Conservation (phyloP, 208 protist species). For the Wallacemonas rigidus region DNA sequence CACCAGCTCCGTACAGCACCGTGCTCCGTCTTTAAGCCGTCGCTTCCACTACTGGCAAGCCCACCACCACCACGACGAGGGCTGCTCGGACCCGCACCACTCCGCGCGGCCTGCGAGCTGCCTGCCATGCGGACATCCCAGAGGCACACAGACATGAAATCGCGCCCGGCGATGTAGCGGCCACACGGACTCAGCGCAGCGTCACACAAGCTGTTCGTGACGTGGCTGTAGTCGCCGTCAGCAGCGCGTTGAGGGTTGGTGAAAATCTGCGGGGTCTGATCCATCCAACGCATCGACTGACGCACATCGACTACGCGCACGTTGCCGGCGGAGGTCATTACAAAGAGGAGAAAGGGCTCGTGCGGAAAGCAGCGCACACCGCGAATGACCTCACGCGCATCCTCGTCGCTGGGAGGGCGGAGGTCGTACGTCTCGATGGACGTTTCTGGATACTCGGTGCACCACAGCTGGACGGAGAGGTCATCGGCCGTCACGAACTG, state of each 20-base stretch:
- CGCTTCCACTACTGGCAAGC: background rate
- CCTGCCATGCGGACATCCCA: constrained; percentile 79
- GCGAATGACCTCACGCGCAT: constrained; percentile 62
- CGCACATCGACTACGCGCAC: constrained; percentile 83
- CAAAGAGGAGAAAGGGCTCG: constrained; percentile 86
- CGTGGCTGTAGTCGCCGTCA: constrained; percentile 51
- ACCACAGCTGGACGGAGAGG: constrained; percentile 85
- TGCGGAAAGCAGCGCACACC: constrained; percentile 67
- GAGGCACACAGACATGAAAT: constrained; percentile 80
- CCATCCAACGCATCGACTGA: constrained; percentile 70
- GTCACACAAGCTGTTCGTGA: constrained; percentile 74
- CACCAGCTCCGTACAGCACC: constrained; percentile 69
- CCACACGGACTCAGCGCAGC: constrained; percentile 86
- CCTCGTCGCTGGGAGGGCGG: constrained; percentile 59
- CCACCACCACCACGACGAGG: constrained; percentile 7
- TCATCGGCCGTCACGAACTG: constrained; percentile 89
- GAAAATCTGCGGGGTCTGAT: constrained; percentile 67
- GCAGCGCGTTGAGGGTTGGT: constrained; percentile 45
- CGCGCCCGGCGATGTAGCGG: constrained; percentile 75
- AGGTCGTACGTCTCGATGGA: constrained; percentile 82
- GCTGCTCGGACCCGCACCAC: constrained; percentile 26
- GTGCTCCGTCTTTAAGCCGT: constrained; percentile 15
- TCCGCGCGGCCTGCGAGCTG: constrained; percentile 14
- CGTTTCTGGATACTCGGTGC: constrained; percentile 83
- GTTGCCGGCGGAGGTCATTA: constrained; percentile 65